Evolutionary conservation across 78 protist genomes (phyloP).

Genomic region (Speleostelium caveatum): DNA sequence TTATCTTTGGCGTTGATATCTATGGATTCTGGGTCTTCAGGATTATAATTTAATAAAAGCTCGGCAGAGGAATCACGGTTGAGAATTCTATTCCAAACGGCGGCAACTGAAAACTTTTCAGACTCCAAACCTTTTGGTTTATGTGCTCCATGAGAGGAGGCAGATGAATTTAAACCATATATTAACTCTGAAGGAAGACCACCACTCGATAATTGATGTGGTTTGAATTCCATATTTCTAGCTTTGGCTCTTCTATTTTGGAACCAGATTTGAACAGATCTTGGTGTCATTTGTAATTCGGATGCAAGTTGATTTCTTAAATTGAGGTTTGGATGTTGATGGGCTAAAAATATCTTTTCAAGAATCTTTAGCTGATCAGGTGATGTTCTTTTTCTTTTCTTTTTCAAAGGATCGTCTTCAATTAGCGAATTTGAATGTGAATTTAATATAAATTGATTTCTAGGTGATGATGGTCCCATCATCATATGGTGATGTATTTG

Average conservation of each 20-base stretch:
- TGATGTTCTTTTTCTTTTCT: slow-evolving; percentile 74
- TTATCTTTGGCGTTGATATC: slow-evolving; percentile 56
- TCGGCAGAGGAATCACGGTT: slow-evolving; percentile 26
- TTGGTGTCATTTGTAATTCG: slow-evolving; percentile 78
- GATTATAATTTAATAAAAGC: slow-evolving; percentile 23
- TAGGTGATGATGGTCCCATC: neutral
- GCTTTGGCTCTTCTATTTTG: slow-evolving; percentile 85
- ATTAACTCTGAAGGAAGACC: slow-evolving; percentile 25
- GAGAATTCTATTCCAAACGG: slow-evolving; percentile 56
- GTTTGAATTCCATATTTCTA: slow-evolving; percentile 69
- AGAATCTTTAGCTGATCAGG: slow-evolving; percentile 55
- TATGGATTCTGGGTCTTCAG: slow-evolving; percentile 64
- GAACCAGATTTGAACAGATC: slow-evolving; percentile 87
- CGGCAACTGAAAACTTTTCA: slow-evolving; percentile 27
- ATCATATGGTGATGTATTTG: neutral
- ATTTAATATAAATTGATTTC: neutral
- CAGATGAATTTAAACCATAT: slow-evolving; percentile 31
- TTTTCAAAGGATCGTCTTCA: slow-evolving; percentile 67
- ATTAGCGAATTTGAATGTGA: too few species aligned
- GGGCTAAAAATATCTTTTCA: slow-evolving; percentile 56
- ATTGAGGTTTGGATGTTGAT: slow-evolving; percentile 73
- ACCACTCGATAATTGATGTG: slow-evolving; percentile 29
- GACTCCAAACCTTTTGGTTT: neutral
- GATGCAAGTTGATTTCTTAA: slow-evolving; percentile 68
- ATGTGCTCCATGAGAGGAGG: neutral